Base-by-base conservation (phyloP, 2,329 filamentous ascomycete genomes). In the Cytospora paraplurivora region DNA sequence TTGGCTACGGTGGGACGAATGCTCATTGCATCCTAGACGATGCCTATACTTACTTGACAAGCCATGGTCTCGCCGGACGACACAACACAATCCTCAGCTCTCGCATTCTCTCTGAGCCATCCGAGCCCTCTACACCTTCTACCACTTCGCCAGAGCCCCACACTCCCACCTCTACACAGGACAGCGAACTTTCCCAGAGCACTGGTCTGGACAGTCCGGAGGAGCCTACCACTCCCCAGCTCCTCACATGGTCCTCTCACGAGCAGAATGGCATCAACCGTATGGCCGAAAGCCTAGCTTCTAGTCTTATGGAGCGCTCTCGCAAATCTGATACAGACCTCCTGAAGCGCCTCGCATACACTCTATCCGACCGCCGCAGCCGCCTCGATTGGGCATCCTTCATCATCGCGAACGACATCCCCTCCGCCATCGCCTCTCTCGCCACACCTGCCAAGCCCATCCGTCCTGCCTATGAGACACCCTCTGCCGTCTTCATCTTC, bases 1-100 rank as follows among this genome's bases (percentile, higher is more conserved):
- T 82, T 56, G 81, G 80, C 1, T 81, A 77, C 33, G 79, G 78
- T 19, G 78, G 75, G 47, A 77, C 79, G 11, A 82, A 82, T 66
- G 77, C 76, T 4, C 79, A 81, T 17, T 56, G 41, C 17, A 13
- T 62, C 8, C 11, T 62, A 6, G 54, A 62, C 11, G 62, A 63
- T 37, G 51, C 62, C 8, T 44, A 38, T 11, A 33, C 54, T 27
- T 59, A 54, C 19, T 41, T 59, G 10, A 15, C n/a, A 8, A 41
- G 34, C 21, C 44, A 38, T 38, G 53, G 59, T 15, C 44, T 62
- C 21, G n/a, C 35, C 10, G 59, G 59, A 19, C 41, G 57, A 35
- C 52, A 56, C 57, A 59, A 52, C 33, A 59, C 57, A 7, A 17
- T 47, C 44, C n/a, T 47, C n/a, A 52, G 56, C 38, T 37, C 56